Percentiles rank a stretch among this genome's conserved stretches.
Conservation (phyloP, 2,329 filamentous ascomycete genomes). For the Nemania diffusa region DNA sequence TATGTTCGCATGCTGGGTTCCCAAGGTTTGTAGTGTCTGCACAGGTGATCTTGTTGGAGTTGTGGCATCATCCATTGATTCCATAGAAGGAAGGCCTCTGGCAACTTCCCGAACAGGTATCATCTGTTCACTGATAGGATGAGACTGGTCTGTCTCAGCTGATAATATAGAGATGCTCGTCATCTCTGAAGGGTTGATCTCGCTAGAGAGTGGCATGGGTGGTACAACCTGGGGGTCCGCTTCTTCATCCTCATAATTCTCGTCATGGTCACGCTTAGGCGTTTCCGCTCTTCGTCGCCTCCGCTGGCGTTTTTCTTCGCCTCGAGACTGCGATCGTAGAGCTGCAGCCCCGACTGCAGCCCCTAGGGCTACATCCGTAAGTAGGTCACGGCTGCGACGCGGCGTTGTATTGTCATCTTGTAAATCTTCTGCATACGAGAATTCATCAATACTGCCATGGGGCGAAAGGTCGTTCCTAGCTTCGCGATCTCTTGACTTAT, state of each 20-base stretch:
- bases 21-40: slow-evolving; percentile 67
- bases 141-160: slow-evolving; percentile 78
- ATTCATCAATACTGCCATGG: slow-evolving; percentile 59
- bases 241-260: slow-evolving; percentile 62
- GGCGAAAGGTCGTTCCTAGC: slow-evolving; percentile 65
- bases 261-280: slow-evolving; percentile 58
- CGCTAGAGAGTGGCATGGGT: slow-evolving; percentile 89
- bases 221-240: slow-evolving; percentile 69
- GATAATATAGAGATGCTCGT: slow-evolving; percentile 90
- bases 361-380: slow-evolving; percentile 55
- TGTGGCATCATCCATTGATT: slow-evolving; percentile 64
- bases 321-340: slow-evolving; percentile 54
- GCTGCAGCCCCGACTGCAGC: slow-evolving; percentile 53
- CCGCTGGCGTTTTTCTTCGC: slow-evolving; percentile 62
- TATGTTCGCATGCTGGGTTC: slow-evolving; percentile 73
- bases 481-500: slow-evolving; percentile 62
- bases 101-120: slow-evolving; percentile 72
- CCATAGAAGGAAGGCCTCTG: slow-evolving; percentile 68
- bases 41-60: slow-evolving; percentile 68
- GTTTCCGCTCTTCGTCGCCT: slow-evolving; percentile 64
- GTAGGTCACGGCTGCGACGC: slow-evolving; percentile 54
- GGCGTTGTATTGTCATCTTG: slow-evolving; percentile 58
- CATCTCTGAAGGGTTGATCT: slow-evolving; percentile 84
- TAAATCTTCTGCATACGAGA: slow-evolving; percentile 58
- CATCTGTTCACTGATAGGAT: slow-evolving; percentile 72